phyloP scores from a whole-genome alignment of 768 basidiomycete genomes.

The Leccinum rimulosum region DNA sequence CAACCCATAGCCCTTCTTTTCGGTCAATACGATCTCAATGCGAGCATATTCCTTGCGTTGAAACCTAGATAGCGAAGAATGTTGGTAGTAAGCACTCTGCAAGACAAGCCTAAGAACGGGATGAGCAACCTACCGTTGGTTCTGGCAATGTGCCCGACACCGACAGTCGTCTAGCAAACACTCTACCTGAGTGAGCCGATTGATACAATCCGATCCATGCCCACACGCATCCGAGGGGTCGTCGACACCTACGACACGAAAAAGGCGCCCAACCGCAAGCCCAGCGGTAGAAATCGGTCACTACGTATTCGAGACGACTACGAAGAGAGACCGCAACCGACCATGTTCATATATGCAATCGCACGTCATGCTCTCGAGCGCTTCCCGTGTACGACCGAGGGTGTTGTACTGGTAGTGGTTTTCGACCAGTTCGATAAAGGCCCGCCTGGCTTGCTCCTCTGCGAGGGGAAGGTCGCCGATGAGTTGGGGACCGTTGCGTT shows the following conservation, averaged over 20 bases:
- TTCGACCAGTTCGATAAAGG: constrained; percentile 68
- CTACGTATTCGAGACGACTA: constrained; percentile 31
- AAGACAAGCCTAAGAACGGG: background rate
- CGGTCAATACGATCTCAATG: constrained; percentile 89
- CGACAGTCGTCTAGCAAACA: constrained; percentile 90
- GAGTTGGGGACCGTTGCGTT: constrained; percentile 54
- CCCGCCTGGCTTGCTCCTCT: constrained; percentile 64
- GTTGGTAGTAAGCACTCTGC: background rate
- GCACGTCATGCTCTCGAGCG: constrained; percentile 91
- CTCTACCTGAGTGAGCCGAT: constrained; percentile 94
- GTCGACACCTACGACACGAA: constrained; percentile 50
- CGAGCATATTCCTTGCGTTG: constrained; percentile 80
- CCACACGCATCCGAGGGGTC: constrained; percentile 74
- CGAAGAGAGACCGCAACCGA: constrained; percentile 44
- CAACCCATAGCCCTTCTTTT: constrained; percentile 94
- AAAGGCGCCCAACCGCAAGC: constrained; percentile 20
- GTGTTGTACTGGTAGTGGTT: constrained; percentile 88
- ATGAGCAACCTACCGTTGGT: constrained; percentile 70
- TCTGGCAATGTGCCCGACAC: constrained; percentile 78
- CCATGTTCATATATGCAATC: constrained; percentile 85
- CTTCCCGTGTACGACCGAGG: constrained; percentile 84
- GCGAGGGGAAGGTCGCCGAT: constrained; percentile 81
- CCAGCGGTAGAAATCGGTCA: constrained; percentile 19
- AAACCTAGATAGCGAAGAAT: constrained; percentile 53
- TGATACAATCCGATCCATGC: constrained; percentile 90